Evolutionary conservation across 345 rosid species (phyloP), one percentile per base, ranked within the genome.

Genomic region (Excoecaria agallocha): DNA sequence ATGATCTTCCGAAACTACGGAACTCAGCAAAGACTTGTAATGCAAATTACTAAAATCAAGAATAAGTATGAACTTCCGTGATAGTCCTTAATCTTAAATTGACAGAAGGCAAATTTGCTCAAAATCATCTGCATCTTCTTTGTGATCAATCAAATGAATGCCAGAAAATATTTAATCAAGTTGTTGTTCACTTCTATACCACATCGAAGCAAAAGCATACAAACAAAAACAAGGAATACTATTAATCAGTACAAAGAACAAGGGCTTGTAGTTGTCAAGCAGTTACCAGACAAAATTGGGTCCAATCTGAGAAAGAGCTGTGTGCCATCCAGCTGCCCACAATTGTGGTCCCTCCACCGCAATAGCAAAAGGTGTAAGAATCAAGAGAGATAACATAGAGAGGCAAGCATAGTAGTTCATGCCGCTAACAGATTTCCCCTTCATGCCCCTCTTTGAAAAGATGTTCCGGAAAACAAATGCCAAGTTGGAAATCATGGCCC

Each of bases 371-470:
- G 99, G 99, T 2, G 97, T 90, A 79, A 96, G 98, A 66, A 96
- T 91, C 70, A 87, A 41, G 13, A 96, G 90, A 58, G 99, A 96
- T 76, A 96, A 50, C 71, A 96, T 85, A 46, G 99, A 96, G 73
- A 96, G 90, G 81, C 99, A 96, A 6, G 99, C 99, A 52, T 96
- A 96, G 87, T 93, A 96, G 87, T 96, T 80, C 83, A 76, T 80
- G 58, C 83, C 83, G 48, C 83, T 80, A 22, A 80, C 98, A 45
- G 98, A 87, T 76, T 93, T 96, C 78, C 98, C 98, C 84, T 89
- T 92, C 98, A 94, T 91, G 78, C 98, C 98, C 77, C 25, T 94
- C 94, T 94, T 94, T 1, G 98, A 94, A 74, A 94, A 94, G 75
- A 94, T 92, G 82, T 94, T 94, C 16, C 98, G 89, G 81, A 94